These are phyloP conservation scores for Vigna radiata DNA, from an alignment of 306 rosid species.

Conservation along the genomic window DNA sequence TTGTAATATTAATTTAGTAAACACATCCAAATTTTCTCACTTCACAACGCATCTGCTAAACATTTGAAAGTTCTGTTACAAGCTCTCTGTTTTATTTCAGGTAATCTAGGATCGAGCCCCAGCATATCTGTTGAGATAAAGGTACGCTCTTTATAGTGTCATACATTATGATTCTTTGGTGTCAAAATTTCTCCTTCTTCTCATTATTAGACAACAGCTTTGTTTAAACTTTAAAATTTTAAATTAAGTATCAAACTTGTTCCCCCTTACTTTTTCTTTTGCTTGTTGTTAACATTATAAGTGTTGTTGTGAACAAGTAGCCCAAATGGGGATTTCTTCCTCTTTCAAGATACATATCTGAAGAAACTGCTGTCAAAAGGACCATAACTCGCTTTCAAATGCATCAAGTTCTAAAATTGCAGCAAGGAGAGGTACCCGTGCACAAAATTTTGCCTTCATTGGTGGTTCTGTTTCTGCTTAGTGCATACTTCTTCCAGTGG, in stretches of 20 bases:
- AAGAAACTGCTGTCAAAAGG: conserved; percentile 71
- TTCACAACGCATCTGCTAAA: conserved; percentile 15
- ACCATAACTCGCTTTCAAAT: conserved; percentile 78
- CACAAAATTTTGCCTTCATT: conserved; percentile 5
- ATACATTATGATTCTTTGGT: conserved; percentile 10
- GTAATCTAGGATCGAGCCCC: conserved; percentile 54
- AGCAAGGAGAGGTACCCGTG: conserved; percentile 71
- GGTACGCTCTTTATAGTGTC: conserved; percentile 50
- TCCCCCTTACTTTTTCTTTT: conserved; percentile 12
- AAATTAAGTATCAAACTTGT: conserved; percentile 3
- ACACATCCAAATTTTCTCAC: neutral
- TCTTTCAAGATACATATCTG: conserved; percentile 73
- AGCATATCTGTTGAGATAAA: conserved; percentile 93
- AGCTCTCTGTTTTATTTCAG: conserved; percentile 57
- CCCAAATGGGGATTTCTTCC: conserved; percentile 98
- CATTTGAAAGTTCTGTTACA: conserved; percentile 30
- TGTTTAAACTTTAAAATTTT: conserved; percentile 19
- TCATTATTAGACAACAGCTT: neutral
- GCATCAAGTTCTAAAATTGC: conserved; percentile 95
- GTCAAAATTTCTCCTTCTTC: neutral
- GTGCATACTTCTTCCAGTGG: conserved; percentile 30
- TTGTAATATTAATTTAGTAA: conserved; percentile 18
- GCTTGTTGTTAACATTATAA: conserved; percentile 35
- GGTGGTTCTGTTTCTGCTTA: conserved; percentile 11
- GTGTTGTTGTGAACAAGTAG: conserved; percentile 53